Conservation (phyloP, 306 rosid genomes). For the Prunus davidiana region DNA sequence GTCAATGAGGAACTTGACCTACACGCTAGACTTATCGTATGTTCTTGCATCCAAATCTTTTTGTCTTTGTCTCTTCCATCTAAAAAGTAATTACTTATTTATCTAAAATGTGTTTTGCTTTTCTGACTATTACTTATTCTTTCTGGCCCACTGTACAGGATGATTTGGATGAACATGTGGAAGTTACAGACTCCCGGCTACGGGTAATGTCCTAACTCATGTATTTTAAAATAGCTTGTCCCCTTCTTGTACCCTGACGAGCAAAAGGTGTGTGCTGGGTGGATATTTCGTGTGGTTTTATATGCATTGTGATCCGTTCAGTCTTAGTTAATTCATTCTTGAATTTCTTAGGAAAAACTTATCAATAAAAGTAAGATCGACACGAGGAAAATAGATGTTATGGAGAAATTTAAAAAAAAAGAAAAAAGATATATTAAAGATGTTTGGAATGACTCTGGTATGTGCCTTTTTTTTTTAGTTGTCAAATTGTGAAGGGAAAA, state of each 20-base stretch:
- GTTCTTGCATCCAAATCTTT: slow-evolving; percentile 18
- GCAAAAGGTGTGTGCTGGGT: neutral
- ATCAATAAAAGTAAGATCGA: neutral
- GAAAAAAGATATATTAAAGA: neutral
- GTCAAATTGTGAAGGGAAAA: neutral
- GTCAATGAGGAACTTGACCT: slow-evolving; percentile 92
- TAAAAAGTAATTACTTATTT: neutral
- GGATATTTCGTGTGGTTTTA: neutral
- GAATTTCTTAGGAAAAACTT: neutral
- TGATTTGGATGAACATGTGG: slow-evolving; percentile 93
- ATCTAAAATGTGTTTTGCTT: slow-evolving; percentile 9
- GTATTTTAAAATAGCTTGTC: neutral
- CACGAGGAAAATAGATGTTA: neutral
- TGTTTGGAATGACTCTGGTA: neutral
- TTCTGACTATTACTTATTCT: neutral
- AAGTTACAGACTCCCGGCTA: slow-evolving; percentile 80
- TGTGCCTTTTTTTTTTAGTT: neutral
- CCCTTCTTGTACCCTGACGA: neutral
- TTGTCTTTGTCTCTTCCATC: slow-evolving; percentile 13
- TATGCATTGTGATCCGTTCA: neutral
- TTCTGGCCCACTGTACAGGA: slow-evolving; percentile 45
- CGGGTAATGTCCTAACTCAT: slow-evolving; percentile 54
- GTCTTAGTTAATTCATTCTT: neutral
- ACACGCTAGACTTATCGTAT: slow-evolving; percentile 90
- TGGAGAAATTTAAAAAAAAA: neutral